Evolutionary conservation across 2,329 filamentous ascomycete species (phyloP).

Genomic region (Clarireedia sp.): DNA sequence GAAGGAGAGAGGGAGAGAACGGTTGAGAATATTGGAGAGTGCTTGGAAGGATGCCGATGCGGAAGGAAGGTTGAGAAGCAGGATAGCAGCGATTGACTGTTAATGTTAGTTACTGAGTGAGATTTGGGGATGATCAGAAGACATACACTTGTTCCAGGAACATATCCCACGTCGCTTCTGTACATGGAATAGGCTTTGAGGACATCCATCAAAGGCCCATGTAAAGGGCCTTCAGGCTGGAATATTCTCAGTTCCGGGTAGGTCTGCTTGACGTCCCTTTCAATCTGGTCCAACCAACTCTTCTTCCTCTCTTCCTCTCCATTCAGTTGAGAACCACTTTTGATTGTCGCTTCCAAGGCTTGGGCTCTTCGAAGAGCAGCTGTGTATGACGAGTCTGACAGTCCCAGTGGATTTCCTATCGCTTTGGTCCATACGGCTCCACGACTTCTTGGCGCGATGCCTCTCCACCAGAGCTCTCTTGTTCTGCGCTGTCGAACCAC

Average conservation of each 20-base stretch:
- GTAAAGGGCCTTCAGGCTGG: conserved; percentile 43
- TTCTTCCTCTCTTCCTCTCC: conserved; percentile 47
- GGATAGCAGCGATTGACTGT: conserved; percentile 62
- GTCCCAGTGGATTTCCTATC: conserved; percentile 30
- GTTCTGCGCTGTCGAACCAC: conserved; percentile 62
- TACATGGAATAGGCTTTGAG: conserved; percentile 77
- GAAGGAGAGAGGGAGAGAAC: conserved; percentile 66
- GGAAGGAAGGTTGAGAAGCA: conserved; percentile 62
- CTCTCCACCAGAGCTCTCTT: conserved; percentile 75
- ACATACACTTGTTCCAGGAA: conserved; percentile 66
- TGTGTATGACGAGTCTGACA: conserved; percentile 56
- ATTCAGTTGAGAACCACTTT: conserved; percentile 25
- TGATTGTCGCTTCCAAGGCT: conserved; percentile 43
- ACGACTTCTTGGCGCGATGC: conserved; percentile 62
- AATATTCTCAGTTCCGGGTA: conserved; percentile 71
- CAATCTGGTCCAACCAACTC: conserved; percentile 56
- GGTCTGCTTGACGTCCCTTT: conserved; percentile 55
- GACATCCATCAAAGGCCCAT: conserved; percentile 61
- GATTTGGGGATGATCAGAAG: background rate
- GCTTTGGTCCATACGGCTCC: conserved; percentile 29
- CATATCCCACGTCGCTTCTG: conserved; percentile 71
- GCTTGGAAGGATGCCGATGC: conserved; percentile 59
- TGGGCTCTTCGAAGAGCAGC: conserved; percentile 62
- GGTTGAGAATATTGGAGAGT: conserved; percentile 70
- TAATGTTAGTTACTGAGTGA: background rate